Evolutionary conservation across 108 stramenopile species (phyloP).

Genomic region (Nannochloropsis gaditana): DNA sequence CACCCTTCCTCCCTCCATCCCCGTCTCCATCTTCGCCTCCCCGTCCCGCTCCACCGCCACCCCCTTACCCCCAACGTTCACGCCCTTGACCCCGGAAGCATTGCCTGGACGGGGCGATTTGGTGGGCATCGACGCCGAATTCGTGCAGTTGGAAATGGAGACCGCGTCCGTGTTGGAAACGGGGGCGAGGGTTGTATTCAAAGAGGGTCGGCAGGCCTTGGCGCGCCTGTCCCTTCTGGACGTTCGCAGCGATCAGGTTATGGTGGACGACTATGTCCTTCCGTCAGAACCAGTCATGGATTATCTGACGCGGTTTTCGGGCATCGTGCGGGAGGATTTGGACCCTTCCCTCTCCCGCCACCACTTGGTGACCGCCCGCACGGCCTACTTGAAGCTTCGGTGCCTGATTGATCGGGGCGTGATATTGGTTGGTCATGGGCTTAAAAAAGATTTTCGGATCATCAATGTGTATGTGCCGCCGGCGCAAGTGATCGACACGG

Average conservation of each 20-base stretch:
- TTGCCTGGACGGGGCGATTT: conserved; percentile 39
- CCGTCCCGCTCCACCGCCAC: conserved; percentile 25
- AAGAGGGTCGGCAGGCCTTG: conserved; percentile 70
- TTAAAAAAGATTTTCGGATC: conserved; percentile 65
- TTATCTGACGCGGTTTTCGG: conserved; percentile 86
- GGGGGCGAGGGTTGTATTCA: conserved; percentile 68
- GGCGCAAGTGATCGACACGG: conserved; percentile 76
- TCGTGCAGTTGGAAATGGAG: conserved; percentile 55
- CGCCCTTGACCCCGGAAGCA: conserved; percentile 25
- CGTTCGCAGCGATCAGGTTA: conserved; percentile 50
- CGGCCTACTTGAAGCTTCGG: conserved; percentile 81
- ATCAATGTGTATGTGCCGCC: conserved; percentile 80
- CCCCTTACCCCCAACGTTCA: not conserved
- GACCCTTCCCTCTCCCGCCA: conserved; percentile 72
- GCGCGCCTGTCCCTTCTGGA: conserved; percentile 79
- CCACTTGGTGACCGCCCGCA: conserved; percentile 69
- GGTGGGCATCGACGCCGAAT: conserved; percentile 61
- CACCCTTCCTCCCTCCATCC: conserved; percentile 9
- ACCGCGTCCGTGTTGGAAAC: conserved; percentile 62
- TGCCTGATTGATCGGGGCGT: conserved; percentile 67
- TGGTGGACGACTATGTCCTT: conserved; percentile 86
- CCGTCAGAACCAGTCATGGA: conserved; percentile 84
- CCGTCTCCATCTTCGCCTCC: conserved; percentile 32
- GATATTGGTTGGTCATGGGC: conserved; percentile 48
- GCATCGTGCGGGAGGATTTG: conserved; percentile 73